Conservation (phyloP, 148 eudicot genomes). For the Limonium bicolor region DNA sequence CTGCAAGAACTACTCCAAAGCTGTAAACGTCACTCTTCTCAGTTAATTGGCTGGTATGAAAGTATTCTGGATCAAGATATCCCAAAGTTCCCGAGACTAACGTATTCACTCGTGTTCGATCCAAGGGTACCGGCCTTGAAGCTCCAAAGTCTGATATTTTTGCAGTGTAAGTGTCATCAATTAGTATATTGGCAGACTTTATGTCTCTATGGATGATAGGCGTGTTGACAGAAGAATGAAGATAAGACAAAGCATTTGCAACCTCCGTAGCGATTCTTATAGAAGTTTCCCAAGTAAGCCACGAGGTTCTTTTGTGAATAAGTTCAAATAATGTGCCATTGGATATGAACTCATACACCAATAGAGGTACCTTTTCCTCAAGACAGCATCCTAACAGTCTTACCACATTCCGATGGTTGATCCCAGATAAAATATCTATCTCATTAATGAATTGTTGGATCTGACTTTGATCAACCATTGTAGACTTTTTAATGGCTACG, state of each 20-base stretch:
- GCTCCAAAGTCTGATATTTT: conserved; percentile 3
- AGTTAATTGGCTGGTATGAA: conserved; percentile 2
- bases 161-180: conserved; percentile 2
- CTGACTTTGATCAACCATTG: background rate
- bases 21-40: conserved; percentile 7
- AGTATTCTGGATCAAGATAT: conserved; percentile 3
- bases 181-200: conserved; percentile 5
- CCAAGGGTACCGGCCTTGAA: background rate
- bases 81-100: conserved; percentile 2
- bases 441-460: conserved; percentile 5
- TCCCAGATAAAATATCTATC: conserved; percentile 1
- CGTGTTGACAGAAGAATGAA: background rate
- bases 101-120: conserved; percentile 2
- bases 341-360: conserved; percentile 4
- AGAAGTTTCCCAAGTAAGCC: background rate
- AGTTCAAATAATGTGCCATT: conserved; percentile 2
- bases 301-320: background rate
- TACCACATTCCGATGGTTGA: conserved; percentile 2
- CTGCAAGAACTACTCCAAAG: conserved; percentile 5
- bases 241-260: background rate
- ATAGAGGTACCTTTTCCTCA: conserved; percentile 1
- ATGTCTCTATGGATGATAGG: conserved; percentile 3
- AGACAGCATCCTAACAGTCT: conserved; percentile 2
- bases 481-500: conserved; percentile 6
- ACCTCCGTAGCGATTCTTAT: background rate